Evolutionary conservation across 192 early-diverging fungal genomes (phyloP).

Genomic region (Entrophospora sp.): DNA sequence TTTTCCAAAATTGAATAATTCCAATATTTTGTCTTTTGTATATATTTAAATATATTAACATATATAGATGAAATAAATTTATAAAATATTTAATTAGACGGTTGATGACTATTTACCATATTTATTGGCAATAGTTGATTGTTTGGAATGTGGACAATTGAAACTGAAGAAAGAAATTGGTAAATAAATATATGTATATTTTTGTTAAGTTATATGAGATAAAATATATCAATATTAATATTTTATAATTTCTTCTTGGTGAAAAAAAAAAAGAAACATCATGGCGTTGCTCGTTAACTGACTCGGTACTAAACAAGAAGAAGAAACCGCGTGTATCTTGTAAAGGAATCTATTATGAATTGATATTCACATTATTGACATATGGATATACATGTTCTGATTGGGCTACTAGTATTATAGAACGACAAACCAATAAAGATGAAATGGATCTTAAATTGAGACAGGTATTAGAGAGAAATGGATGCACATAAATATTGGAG

Average conservation of each 20-base stretch:
- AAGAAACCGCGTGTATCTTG: slow-evolving; percentile 41
- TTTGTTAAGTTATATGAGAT: background rate
- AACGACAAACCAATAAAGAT: slow-evolving; percentile 18
- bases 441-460: slow-evolving; percentile 5
- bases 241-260: no score
- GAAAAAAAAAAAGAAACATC: slow-evolving; percentile 42
- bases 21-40: no score
- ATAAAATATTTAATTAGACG: slow-evolving; percentile 19
- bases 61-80: background rate
- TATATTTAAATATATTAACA: no score
- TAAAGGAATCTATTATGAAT: slow-evolving; percentile 42
- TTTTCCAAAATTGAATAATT: background rate
- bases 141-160: slow-evolving; percentile 29
- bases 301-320: slow-evolving; percentile 34
- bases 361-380: slow-evolving; percentile 45
- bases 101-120: slow-evolving; percentile 44
- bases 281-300: slow-evolving; percentile 47
- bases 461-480: no score
- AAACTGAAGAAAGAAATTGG: slow-evolving; percentile 25
- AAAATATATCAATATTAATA: background rate
- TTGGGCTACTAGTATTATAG: slow-evolving; percentile 22
- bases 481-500: no score
- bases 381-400: slow-evolving; percentile 44
- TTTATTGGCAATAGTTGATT: slow-evolving; percentile 30
- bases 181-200: background rate